A percentile compares a stretch with the other conserved stretches of the same genome.
phyloP scores from a whole-genome alignment of 129 eudicot species.

The Helianthus annuus region DNA sequence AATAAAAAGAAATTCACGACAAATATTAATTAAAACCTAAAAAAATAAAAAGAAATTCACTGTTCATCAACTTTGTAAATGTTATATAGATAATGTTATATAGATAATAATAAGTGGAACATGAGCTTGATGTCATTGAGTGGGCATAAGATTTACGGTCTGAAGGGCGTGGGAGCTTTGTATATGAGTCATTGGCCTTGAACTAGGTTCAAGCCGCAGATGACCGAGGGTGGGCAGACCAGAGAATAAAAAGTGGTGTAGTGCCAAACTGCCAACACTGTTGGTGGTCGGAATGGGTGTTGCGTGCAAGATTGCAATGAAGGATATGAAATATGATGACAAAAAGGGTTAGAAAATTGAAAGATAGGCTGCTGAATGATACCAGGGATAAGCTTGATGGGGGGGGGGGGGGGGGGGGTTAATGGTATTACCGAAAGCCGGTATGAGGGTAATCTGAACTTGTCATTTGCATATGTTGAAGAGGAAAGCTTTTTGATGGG shows the following conservation, averaged over 20 bases:
- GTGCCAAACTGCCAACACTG: slow-evolving; percentile 92
- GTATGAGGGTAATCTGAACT: slow-evolving; percentile 86
- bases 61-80: too few species aligned
- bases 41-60: too few species aligned
- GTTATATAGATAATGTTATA: too few species aligned
- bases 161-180: slow-evolving; percentile 91
- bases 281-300: slow-evolving; percentile 97
- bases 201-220: slow-evolving; percentile 88
- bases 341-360: slow-evolving; percentile 53
- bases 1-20: too few species aligned
- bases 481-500: slow-evolving; percentile 99
- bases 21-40: too few species aligned
- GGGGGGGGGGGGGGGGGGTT: slow-evolving; percentile 77
- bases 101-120: slow-evolving; percentile 55
- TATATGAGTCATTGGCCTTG: slow-evolving; percentile 38
- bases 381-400: slow-evolving; percentile 66
- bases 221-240: slow-evolving; percentile 98
- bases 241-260: slow-evolving; percentile 87
- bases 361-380: slow-evolving; percentile 68
- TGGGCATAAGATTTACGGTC: slow-evolving; percentile 92
- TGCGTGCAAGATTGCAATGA: slow-evolving; percentile 88
- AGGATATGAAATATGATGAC: slow-evolving; percentile 91
- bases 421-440: slow-evolving; percentile 82
- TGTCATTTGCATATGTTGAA: slow-evolving; percentile 93
- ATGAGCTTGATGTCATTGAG: slow-evolving; percentile 93